phyloP scores from a whole-genome alignment of 345 rosid genomes.

The Hevea brasiliensis region DNA sequence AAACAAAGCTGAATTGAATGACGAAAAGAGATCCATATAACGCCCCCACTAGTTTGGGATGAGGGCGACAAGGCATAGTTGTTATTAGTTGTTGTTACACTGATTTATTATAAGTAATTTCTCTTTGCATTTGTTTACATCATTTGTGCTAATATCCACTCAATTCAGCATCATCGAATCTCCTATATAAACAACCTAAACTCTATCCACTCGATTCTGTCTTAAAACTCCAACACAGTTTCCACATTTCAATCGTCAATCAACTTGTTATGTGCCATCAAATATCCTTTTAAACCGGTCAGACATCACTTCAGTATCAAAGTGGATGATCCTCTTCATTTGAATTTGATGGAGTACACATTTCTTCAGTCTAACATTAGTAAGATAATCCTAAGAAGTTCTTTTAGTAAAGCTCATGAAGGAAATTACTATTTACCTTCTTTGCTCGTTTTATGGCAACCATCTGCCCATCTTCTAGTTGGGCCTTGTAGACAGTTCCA shows the following conservation, averaged over 20 bases:
- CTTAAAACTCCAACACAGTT: not conserved
- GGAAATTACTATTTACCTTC: constrained; percentile 49
- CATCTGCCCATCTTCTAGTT: constrained; percentile 61
- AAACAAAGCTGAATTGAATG: too few species aligned
- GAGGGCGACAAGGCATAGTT: too few species aligned
- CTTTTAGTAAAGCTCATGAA: constrained; percentile 3
- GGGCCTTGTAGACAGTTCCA: constrained; percentile 82
- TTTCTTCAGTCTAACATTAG: not conserved
- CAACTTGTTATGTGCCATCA: not conserved
- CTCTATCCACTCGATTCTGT: not conserved
- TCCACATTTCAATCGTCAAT: not conserved
- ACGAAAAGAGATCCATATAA: too few species aligned
- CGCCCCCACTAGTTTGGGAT: too few species aligned
- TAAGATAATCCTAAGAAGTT: not conserved
- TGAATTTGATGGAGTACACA: not conserved
- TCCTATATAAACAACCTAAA: not conserved
- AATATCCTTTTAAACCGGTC: not conserved
- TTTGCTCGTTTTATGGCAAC: constrained; percentile 98
- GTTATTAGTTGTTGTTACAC: too few species aligned
- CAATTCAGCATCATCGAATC: not conserved
- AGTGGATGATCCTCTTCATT: not conserved
- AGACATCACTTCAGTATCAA: not conserved
- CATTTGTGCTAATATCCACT: not conserved
- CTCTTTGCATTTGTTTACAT: not conserved
- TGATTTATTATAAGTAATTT: too few species aligned